Evolutionary conservation across 1,139 yeast species (phyloP), one percentile per base, ranked within the genome.

Genomic region (Arxiozyma telluris): DNA sequence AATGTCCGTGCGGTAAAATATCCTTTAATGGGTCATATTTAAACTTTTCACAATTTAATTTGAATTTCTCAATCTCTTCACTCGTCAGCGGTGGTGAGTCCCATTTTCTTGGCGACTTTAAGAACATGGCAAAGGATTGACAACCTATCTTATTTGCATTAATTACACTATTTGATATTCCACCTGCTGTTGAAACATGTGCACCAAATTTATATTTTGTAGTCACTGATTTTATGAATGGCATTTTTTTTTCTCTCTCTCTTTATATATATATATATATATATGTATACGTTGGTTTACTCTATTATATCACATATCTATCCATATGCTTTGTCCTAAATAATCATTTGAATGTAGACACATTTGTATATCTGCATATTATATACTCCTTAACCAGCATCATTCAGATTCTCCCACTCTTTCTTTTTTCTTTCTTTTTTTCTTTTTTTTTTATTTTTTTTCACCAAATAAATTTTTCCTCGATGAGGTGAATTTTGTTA

Each of bases 41-140:
- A 64, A 78, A 76, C 54, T 79, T 71, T 52, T 76, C 72, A 66
- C 96, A 88, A 22, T 81, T 73, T 4, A 74, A 73, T 58, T 78
- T 78, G 71, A 91, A 93, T 59, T 81, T 79, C 4, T 68, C 69
- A 12, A 84, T 82, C 63, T 87, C 96, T n/a, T 79, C 82, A 15
- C 75, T 75, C 18, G 82, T 78, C 57, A 84, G 78, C 50, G 81
- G 84, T 22, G 96, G 93, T 0, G 96, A 84, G 0, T 78, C 85
- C 98, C 98, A 93, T 66, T 87, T 82, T 57, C 96, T 77, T 44
- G 97, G 98, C 47, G 90, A 87, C 68, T 91, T 91, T 59, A 93
- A 74, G 67, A 93, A 93, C 62, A 93, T 73, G 0, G 98, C 98
- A 77, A 93, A 90, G 50, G 95, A 80, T 65, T 88, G 88, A 58